Base-by-base conservation (phyloP, 2,329 filamentous ascomycete genomes). In the Elsinoe perseae region DNA sequence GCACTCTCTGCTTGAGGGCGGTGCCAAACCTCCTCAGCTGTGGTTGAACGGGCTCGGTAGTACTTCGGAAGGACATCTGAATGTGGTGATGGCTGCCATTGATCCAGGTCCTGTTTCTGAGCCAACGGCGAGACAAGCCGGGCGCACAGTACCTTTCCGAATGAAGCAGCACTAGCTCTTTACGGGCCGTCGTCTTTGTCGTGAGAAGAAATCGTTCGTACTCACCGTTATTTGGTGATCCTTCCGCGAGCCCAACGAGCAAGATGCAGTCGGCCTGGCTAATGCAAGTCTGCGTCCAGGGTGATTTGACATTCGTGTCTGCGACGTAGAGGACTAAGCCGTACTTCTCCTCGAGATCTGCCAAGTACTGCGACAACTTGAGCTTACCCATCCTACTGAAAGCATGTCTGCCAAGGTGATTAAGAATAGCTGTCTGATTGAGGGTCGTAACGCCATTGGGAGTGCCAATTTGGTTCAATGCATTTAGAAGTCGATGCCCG, bases 251-350 rank as follows among this genome's bases (percentile, higher is more conserved):
- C 0, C 90, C 93, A 25, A 98, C 89, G 7, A 98, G 78, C 6
- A 98, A 78, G 61, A 98, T 96, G 63, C 91, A 96, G 71, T 98
- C 93, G 1, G 93, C 93, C 71, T 98, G 93, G 14, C 87, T 86
- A 61, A 98, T 96, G 69, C 95, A 98, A 0, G 93, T 97, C 66
- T 96, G 90, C 0, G 95, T 98, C 93, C 93, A 98, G 0, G 92
- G 91, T 1, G 95, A 89, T 64, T 95, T 97, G 64, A 97, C 93
- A 59, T 85, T 95, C 3, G 95, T 98, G 70, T 98, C 93, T 53
- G 92, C 93, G 57, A 98, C 85, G 67, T 98, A 98, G 6, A 98
- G 77, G 1, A 98, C 90, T 64, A 98, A 82, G 1, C 92, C 90
- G 64, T 95, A 97, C 69, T 95, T 95, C 72, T 98, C 93, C 71